Evolutionary conservation across 345 rosid species (phyloP).

Genomic region (Corymbia maculata): DNA sequence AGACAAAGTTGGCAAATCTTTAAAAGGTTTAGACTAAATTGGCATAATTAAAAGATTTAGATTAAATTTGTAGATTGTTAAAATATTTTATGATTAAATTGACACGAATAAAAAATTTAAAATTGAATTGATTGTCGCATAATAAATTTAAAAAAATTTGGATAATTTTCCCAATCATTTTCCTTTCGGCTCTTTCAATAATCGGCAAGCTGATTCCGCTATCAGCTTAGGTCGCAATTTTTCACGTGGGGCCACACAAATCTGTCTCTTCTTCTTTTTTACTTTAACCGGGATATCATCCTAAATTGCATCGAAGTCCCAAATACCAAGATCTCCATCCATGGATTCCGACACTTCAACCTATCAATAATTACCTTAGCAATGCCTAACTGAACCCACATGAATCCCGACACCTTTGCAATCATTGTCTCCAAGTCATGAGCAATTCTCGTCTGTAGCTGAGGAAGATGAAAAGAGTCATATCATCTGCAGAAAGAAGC

Average conservation of each 20-base stretch:
- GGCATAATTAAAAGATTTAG: too few species aligned
- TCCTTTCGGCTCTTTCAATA: background rate
- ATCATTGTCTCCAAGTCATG: background rate
- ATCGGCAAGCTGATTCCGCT: too few species aligned
- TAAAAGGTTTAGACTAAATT: too few species aligned
- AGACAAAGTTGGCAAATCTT: too few species aligned
- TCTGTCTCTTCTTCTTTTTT: background rate
- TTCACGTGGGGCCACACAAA: background rate
- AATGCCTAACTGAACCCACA: background rate
- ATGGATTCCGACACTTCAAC: background rate
- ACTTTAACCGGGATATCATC: background rate
- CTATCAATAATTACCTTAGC: background rate
- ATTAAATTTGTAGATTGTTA: too few species aligned
- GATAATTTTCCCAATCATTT: background rate
- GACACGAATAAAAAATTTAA: too few species aligned
- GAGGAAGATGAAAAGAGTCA: background rate
- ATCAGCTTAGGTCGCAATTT: too few species aligned
- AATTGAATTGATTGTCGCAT: background rate
- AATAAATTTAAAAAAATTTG: too few species aligned
- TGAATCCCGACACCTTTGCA: background rate
- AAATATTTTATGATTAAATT: too few species aligned
- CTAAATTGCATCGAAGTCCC: background rate
- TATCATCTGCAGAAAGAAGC: background rate
- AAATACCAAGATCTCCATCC: background rate
- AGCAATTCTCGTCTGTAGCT: background rate